These are phyloP conservation scores for Sordariomycetes sp. DNA, from an alignment of 2,329 filamentous ascomycete genomes.

Conservation along the genomic window DNA sequence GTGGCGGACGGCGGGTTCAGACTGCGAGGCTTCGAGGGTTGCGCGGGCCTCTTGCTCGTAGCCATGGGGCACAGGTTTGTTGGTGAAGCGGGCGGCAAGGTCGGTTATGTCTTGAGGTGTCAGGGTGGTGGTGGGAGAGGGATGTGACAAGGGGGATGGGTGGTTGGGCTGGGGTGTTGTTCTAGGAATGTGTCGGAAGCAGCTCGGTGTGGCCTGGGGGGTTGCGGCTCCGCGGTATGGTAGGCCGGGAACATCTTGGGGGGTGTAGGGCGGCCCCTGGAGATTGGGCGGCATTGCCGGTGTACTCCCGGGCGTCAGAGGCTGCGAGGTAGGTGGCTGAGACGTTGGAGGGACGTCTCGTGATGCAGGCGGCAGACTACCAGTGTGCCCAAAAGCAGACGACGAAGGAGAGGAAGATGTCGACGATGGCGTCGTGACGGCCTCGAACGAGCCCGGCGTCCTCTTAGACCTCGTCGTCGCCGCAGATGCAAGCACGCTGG, in stretches of 20 bases:
- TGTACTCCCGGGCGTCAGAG: neutral
- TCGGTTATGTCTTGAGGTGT: conserved; percentile 16
- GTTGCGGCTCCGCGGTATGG: neutral
- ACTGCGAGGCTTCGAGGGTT: conserved; percentile 22
- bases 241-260: neutral
- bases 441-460: neutral
- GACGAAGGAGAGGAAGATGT: neutral
- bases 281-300: neutral
- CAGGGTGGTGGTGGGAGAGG: neutral
- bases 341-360: neutral
- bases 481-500: neutral
- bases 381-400: neutral
- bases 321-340: neutral
- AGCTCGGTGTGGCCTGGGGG: neutral
- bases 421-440: neutral
- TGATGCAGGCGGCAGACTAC: neutral
- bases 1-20: conserved; percentile 20
- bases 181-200: neutral
- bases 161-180: neutral
- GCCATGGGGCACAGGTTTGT: conserved; percentile 23
- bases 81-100: conserved; percentile 25
- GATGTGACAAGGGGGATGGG: neutral
- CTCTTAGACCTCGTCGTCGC: neutral
- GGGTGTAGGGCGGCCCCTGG: neutral
- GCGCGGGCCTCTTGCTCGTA: conserved; percentile 24